These are phyloP conservation scores for Alternaria burnsii DNA, from an alignment of 2,329 filamentous ascomycete species.

Conservation along the genomic window DNA sequence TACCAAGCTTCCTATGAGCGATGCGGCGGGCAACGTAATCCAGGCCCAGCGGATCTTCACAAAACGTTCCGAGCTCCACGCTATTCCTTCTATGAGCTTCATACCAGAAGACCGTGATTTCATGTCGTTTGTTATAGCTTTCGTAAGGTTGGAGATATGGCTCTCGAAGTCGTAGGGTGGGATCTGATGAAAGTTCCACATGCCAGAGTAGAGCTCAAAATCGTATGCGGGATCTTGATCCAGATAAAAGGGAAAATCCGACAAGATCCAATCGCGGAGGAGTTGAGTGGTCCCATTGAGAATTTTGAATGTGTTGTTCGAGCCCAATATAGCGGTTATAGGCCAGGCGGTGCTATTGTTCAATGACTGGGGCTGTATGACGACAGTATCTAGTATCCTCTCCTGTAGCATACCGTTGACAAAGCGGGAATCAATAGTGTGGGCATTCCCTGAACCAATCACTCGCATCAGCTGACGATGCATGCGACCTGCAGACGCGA, in stretches of 20 bases:
- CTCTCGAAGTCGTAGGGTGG: slow-evolving; percentile 22
- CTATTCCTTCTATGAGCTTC: slow-evolving; percentile 15
- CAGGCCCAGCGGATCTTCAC: slow-evolving; percentile 25
- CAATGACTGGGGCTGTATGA: neutral
- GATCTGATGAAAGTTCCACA: slow-evolving; percentile 21
- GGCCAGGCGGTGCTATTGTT: neutral
- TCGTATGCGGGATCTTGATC: neutral
- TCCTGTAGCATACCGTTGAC: slow-evolving; percentile 15
- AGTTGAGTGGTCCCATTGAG: neutral
- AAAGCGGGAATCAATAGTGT: neutral
- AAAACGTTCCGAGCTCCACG: slow-evolving; percentile 22
- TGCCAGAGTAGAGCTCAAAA: slow-evolving; percentile 3
- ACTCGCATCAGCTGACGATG: too few species aligned
- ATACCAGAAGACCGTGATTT: slow-evolving; percentile 16
- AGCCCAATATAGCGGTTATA: neutral
- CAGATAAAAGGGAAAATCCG: neutral
- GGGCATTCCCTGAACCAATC: too few species aligned
- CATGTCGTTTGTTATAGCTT: slow-evolving; percentile 24
- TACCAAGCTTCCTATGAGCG: slow-evolving; percentile 18
- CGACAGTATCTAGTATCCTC: neutral
- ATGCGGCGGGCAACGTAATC: slow-evolving; percentile 22
- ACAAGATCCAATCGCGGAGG: neutral
- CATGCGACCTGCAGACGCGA: slow-evolving; percentile 1
- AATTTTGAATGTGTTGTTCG: slow-evolving; percentile 1
- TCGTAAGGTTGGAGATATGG: slow-evolving; percentile 12